Evolutionary conservation across 345 rosid species (phyloP), one percentile per base, ranked within the genome.

Genomic region (Turritis glabra): DNA sequence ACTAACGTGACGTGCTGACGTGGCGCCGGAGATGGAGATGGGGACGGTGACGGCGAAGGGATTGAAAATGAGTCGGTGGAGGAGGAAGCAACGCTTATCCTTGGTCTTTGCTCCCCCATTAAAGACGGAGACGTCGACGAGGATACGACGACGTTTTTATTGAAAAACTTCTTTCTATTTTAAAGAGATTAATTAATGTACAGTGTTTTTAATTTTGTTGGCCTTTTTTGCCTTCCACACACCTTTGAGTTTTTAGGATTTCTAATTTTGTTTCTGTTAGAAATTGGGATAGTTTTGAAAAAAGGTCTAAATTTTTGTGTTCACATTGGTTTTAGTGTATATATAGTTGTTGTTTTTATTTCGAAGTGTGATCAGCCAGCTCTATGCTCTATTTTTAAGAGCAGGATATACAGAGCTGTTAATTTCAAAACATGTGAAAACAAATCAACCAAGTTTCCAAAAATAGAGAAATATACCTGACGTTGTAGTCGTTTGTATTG

Each of bases 61-160:
- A 30, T 19, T 23, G 71, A 18, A 3, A 18, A 9, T 8, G 76
- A 82, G 60, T 61, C 79, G 33, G 77, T 58, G 47, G 81, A 67
- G 41, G 55, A 37, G 25, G 82, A 71, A 22, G 71, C 69, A 74
- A 72, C 43, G 78, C 67, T 77, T 73, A 30, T 6, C 69, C 69
- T 72, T 69, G 78, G 74, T 57, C 51, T 64, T 66, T 85, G 80
- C 81, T 90, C 91, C 79, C 83, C 93, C 97, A 89, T 87, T 38
- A 66, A 67, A 52, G 88, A 50, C 63, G 60, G 53, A 63, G 52
- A 62, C 80, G 75, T 44, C 59, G 53, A 27, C 26, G 64, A 63
- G 3, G 43, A 9, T 15, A 70, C 66, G 59, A 37, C 71, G 71
- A 50, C 80, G 71, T 64, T 68, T 48, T 21, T 17, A 1, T 3